Conservation (phyloP, 805 yeast genomes). For the Candida arabinofermentans region DNA sequence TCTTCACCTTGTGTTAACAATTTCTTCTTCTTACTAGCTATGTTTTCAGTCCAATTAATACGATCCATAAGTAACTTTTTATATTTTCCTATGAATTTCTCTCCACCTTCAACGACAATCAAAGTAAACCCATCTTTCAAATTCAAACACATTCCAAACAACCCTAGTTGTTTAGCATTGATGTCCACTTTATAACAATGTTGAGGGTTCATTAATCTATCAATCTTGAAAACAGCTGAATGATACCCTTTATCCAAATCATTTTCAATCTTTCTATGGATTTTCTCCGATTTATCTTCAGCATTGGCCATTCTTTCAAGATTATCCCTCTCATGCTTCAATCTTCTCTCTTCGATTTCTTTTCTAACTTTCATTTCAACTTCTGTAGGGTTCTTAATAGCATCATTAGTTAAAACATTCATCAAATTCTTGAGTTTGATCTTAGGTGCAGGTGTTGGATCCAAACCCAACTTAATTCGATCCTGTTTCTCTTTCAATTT, state of each 20-base stretch:
- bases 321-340: conserved; percentile 58
- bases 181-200: conserved; percentile 71
- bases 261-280: conserved; percentile 38
- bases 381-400: conserved; percentile 83
- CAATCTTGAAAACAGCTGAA: conserved; percentile 57
- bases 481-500: conserved; percentile 70
- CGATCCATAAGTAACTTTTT: conserved; percentile 56
- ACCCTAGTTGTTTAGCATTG: conserved; percentile 69
- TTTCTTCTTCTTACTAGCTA: conserved; percentile 27
- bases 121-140: conserved; percentile 45
- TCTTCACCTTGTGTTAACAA: neutral
- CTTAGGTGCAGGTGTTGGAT: conserved; percentile 87
- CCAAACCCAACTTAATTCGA: conserved; percentile 72
- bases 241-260: conserved; percentile 49
- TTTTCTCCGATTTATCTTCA: conserved; percentile 54
- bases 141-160: conserved; percentile 60
- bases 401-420: conserved; percentile 81
- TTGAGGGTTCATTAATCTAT: conserved; percentile 54
- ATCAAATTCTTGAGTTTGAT: conserved; percentile 79
- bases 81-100: conserved; percentile 56
- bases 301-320: conserved; percentile 55
- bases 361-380: conserved; percentile 68
- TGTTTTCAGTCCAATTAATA: conserved; percentile 65
- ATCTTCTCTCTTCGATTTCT: conserved; percentile 62
- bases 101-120: conserved; percentile 74